Evolutionary conservation across 2,329 filamentous ascomycete species (phyloP).

Genomic region (Colletotrichum camelliae): DNA sequence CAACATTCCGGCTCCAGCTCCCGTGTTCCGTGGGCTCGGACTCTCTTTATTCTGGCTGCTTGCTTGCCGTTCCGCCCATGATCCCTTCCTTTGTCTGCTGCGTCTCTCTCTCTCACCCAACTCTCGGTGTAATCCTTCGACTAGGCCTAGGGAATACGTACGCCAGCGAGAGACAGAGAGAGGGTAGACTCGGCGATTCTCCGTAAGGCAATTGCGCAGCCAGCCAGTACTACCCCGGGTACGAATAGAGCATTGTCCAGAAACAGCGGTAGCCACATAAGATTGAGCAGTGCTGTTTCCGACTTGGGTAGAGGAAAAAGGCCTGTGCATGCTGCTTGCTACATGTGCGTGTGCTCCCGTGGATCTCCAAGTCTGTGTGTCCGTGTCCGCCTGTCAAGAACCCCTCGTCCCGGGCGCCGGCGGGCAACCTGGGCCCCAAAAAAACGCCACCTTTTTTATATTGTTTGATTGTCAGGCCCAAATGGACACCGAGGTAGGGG

Average conservation of each 20-base stretch:
- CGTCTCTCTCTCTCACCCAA: not conserved
- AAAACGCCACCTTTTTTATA: not conserved
- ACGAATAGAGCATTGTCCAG: not conserved
- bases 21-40: conserved; percentile 14
- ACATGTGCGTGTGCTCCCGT: not conserved
- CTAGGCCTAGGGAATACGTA: not conserved
- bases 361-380: conserved; percentile 8
- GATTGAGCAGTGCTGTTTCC: not conserved
- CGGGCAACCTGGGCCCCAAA: not conserved
- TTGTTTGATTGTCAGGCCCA: not conserved
- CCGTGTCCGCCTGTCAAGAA: not conserved
- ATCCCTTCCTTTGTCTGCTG: not conserved
- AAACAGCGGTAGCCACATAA: not conserved
- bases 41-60: not conserved
- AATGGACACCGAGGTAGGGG: not conserved
- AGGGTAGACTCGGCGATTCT: not conserved
- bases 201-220: not conserved
- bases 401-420: not conserved
- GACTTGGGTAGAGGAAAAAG: not conserved
- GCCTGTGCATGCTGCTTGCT: not conserved
- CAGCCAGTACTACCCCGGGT: not conserved
- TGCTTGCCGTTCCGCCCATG: not conserved
- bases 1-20: conserved; percentile 11
- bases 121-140: not conserved
- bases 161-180: not conserved